Conservation (phyloP, 1,139 yeast species). For the Yamadazyma dushanensis region DNA sequence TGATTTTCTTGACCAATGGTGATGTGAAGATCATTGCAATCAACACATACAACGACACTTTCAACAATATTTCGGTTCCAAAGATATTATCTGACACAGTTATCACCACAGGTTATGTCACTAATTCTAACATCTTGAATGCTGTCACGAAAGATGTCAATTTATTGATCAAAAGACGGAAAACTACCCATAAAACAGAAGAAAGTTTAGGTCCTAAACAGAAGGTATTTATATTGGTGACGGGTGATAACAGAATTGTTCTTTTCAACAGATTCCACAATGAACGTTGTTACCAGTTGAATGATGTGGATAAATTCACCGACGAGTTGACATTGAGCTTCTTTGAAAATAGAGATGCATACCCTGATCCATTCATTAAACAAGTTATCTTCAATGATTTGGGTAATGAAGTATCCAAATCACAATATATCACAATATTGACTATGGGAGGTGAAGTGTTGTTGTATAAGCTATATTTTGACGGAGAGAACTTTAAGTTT, state of each 20-base stretch:
- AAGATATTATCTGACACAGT: slow-evolving; percentile 57
- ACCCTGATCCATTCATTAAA: slow-evolving; percentile 75
- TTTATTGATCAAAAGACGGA: slow-evolving; percentile 35
- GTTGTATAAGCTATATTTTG: slow-evolving; percentile 60
- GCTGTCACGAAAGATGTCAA: slow-evolving; percentile 44
- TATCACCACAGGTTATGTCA: slow-evolving; percentile 67
- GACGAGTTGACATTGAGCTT: slow-evolving; percentile 53
- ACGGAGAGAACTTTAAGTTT: slow-evolving; percentile 50
- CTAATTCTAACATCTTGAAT: slow-evolving; percentile 43
- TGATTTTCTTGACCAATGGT: slow-evolving; percentile 57
- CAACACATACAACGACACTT: slow-evolving; percentile 41
- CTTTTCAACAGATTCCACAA: slow-evolving; percentile 64
- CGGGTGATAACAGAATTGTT: slow-evolving; percentile 74
- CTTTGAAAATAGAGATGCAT: slow-evolving; percentile 58
- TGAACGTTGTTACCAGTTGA: slow-evolving; percentile 65
- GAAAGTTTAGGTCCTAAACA: slow-evolving; percentile 35
- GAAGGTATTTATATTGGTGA: slow-evolving; percentile 62
- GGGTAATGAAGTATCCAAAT: slow-evolving; percentile 56
- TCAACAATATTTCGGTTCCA: slow-evolving; percentile 45
- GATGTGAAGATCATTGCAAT: slow-evolving; percentile 50
- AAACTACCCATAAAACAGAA: slow-evolving; percentile 12
- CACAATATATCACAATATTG: slow-evolving; percentile 65
- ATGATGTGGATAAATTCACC: slow-evolving; percentile 57
- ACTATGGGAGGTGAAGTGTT: slow-evolving; percentile 81
- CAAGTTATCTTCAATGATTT: slow-evolving; percentile 66